Conservation (phyloP, 106 monocot genomes). For the Agapanthus africanus region DNA sequence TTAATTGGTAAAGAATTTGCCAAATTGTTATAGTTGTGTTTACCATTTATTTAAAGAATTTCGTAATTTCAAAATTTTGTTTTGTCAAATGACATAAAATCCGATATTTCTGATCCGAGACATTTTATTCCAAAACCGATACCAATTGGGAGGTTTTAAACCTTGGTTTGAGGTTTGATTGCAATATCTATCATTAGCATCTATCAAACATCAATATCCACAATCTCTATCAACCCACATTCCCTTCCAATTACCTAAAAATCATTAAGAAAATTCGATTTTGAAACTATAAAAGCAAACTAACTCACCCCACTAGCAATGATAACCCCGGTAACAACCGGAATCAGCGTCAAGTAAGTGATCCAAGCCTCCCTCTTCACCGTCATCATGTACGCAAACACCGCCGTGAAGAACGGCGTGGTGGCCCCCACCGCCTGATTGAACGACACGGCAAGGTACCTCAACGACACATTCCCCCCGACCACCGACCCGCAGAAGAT, state of each 20-base stretch:
- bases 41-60: no score
- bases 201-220: not conserved
- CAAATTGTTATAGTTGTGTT: no score
- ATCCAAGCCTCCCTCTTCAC: slow-evolving; percentile 21
- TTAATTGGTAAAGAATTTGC: no score
- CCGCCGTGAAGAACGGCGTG: slow-evolving; percentile 42
- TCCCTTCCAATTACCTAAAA: not conserved
- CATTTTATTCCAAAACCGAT: no score
- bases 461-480: slow-evolving; percentile 29
- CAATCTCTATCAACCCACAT: not conserved
- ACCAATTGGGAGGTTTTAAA: no score
- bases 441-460: slow-evolving; percentile 30
- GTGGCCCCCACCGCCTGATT: slow-evolving; percentile 41
- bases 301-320: slow-evolving; percentile 29
- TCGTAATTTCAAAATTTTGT: no score
- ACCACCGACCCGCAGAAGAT: slow-evolving; percentile 39
- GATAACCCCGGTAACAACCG: slow-evolving; percentile 28
- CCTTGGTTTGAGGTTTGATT: no score
- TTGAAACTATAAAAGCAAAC: no score
- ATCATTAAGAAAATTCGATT: no score
- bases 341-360: slow-evolving; percentile 24
- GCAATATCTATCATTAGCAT: no score
- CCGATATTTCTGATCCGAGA: no score
- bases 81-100: no score
- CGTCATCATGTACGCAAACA: slow-evolving; percentile 31